Evolutionary conservation across 345 rosid genomes (phyloP).

Genomic region (Cardiospermum halicacabum): DNA sequence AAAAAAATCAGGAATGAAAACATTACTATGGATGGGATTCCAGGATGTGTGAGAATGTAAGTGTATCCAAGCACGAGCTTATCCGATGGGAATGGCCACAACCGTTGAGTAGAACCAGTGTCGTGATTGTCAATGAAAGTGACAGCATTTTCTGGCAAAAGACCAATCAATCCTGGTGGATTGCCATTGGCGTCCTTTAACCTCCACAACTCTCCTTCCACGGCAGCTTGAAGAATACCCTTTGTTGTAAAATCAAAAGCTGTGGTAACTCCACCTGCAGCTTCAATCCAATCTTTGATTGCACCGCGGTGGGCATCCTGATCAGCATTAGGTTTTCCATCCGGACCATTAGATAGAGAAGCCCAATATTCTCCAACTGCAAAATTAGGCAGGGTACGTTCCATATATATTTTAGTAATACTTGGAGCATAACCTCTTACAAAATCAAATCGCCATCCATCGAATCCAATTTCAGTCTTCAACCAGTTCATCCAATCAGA

Average conservation of each 20-base stretch:
- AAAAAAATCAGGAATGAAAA: too few relatives aligned
- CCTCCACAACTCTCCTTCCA: constrained; percentile 73
- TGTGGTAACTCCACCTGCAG: constrained; percentile 49
- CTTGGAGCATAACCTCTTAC: constrained; percentile 64
- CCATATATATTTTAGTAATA: constrained; percentile 46
- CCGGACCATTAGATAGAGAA: constrained; percentile 41
- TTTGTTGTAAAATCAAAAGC: constrained; percentile 92
- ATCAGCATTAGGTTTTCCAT: constrained; percentile 43
- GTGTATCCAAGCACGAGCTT: constrained; percentile 86
- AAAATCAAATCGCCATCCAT: constrained; percentile 76
- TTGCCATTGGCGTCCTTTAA: constrained; percentile 62
- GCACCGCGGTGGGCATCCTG: constrained; percentile 58
- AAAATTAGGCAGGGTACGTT: constrained; percentile 52
- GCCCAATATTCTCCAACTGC: constrained; percentile 87
- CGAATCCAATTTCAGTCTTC: constrained; percentile 63
- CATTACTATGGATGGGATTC: constrained; percentile 69
- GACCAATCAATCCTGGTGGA: constrained; percentile 76
- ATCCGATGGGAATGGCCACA: constrained; percentile 74
- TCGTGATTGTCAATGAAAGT: constrained; percentile 88
- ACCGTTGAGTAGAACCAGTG: constrained; percentile 47
- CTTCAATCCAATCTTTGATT: constrained; percentile 55
- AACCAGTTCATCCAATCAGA: constrained; percentile 95
- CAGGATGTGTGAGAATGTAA: constrained; percentile 85
- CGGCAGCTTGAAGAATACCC: constrained; percentile 75
- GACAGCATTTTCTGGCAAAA: constrained; percentile 63